phyloP scores from a whole-genome alignment of 1,284 basidiomycete species.

The Rhodotorula sp. region DNA sequence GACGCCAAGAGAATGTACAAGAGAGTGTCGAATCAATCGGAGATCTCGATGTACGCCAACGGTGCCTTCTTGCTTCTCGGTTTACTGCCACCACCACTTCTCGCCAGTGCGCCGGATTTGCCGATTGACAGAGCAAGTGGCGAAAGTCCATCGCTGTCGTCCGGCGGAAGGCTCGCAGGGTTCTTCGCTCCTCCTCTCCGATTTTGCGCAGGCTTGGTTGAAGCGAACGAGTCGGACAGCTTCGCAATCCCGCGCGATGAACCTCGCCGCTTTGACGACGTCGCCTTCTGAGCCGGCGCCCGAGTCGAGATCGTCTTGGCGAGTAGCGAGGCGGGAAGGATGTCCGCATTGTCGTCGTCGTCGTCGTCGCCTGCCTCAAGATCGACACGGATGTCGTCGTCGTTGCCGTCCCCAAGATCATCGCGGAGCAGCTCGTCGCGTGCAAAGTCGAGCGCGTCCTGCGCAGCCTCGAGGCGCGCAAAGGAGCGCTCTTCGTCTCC shows the following conservation, averaged over 20 bases:
- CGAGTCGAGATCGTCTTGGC: neutral
- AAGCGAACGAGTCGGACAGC: neutral
- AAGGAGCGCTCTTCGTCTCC: slow-evolving; percentile 22
- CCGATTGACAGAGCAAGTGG: neutral
- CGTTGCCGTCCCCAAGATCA: neutral
- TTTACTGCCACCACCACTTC: neutral
- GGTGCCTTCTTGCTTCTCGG: slow-evolving; percentile 2
- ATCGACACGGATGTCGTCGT: neutral
- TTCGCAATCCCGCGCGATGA: neutral
- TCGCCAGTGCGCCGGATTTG: no score
- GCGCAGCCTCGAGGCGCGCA: slow-evolving; percentile 15
- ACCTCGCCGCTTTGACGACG: slow-evolving; percentile 2
- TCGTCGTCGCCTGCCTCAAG: neutral
- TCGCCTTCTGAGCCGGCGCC: neutral
- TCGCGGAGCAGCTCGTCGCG: neutral
- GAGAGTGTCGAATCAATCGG: slow-evolving; percentile 7
- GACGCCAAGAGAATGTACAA: neutral
- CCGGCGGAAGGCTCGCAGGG: no score
- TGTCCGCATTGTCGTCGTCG: neutral
- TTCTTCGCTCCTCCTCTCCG: no score
- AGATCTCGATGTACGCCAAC: slow-evolving; percentile 26
- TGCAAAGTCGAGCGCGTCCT: slow-evolving; percentile 16
- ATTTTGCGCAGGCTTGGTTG: neutral
- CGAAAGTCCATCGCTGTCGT: neutral
- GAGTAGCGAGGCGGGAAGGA: no score